Conservation (phyloP, 441 rosid species). For the Cnidoscolus chayamansa region DNA sequence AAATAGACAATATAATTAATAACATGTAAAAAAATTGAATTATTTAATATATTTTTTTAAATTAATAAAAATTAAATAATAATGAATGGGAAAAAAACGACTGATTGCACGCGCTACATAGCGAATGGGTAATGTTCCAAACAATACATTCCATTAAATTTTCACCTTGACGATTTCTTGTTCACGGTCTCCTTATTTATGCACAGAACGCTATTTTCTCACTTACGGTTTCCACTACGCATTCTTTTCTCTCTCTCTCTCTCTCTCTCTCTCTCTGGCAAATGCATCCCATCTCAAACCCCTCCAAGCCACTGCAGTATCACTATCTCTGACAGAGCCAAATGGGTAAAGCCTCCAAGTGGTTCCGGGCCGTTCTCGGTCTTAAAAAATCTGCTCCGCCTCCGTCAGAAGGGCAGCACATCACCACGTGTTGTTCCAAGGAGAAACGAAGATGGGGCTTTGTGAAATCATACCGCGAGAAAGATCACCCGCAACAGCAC, state of each 20-base stretch:
- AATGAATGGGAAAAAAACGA: too few relatives aligned
- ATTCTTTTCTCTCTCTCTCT: conserved; percentile 14
- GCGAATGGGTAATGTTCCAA: neutral
- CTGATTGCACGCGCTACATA: neutral
- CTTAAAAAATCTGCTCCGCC: conserved; percentile 50
- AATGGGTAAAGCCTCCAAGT: conserved; percentile 80
- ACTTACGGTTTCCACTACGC: neutral
- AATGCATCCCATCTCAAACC: conserved; percentile 18
- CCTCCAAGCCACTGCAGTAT: neutral
- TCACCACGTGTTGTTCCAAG: conserved; percentile 23
- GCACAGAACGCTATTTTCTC: neutral
- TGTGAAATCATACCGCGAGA: conserved; percentile 65
- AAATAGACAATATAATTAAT: too few relatives aligned
- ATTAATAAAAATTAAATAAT: too few relatives aligned
- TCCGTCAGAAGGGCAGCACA: conserved; percentile 18
- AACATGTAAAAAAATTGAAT: too few relatives aligned
- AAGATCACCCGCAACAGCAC: conserved; percentile 14
- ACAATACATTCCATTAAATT: neutral
- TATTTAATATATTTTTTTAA: too few relatives aligned
- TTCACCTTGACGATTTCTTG: neutral
- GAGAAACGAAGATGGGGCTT: conserved; percentile 85
- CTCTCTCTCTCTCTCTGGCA: conserved; percentile 13
- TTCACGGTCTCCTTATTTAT: neutral
- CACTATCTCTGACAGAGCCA: neutral
- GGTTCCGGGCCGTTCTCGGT: conserved; percentile 72